phyloP scores from a whole-genome alignment of 179 eudicot genomes.

The Gypsophila paniculata region DNA sequence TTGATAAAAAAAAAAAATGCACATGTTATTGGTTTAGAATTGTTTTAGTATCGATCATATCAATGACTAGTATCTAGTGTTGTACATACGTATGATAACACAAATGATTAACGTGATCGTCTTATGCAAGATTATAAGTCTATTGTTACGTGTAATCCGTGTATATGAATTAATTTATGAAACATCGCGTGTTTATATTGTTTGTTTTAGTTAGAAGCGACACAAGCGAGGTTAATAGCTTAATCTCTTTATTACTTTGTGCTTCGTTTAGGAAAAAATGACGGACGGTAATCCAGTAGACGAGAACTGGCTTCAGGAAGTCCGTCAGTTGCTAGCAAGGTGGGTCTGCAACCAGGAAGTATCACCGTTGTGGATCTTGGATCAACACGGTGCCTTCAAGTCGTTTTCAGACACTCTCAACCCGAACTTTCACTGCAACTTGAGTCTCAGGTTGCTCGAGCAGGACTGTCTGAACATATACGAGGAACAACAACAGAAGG shows the following conservation, averaged over 20 bases:
- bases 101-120: not conserved
- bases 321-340: not conserved
- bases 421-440: not conserved
- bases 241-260: too few relatives aligned
- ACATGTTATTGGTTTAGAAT: too few relatives aligned
- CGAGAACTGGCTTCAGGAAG: not conserved
- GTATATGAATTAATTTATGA: not conserved
- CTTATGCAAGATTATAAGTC: not conserved
- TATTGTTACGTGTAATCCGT: not conserved
- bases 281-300: not conserved
- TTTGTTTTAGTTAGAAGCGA: not conserved
- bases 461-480: slow-evolving; percentile 24
- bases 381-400: not conserved
- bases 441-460: not conserved
- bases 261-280: not conserved
- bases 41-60: too few relatives aligned
- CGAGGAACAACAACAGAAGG: slow-evolving; percentile 13
- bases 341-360: not conserved
- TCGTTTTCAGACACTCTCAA: not conserved
- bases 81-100: too few relatives aligned
- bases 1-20: too few relatives aligned
- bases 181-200: not conserved
- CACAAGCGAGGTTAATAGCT: not conserved
- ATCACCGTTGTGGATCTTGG: not conserved
- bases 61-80: too few relatives aligned